Conservation (phyloP, 768 basidiomycete genomes). For the Pleurotus tuoliensis region DNA sequence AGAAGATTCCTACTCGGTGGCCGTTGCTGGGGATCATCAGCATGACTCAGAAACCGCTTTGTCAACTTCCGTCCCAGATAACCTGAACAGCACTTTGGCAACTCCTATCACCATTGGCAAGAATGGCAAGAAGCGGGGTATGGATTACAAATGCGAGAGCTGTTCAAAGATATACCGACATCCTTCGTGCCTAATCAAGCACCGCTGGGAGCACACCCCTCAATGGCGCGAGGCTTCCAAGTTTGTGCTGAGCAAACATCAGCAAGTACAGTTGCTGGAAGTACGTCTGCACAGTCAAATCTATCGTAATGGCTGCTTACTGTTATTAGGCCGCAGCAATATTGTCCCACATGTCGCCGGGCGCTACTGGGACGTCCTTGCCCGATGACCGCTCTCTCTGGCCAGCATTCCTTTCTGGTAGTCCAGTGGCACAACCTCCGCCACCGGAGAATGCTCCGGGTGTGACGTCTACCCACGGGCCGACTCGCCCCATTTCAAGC, state of each 20-base stretch:
- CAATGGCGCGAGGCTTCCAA: conserved; percentile 94
- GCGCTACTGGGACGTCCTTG: conserved; percentile 63
- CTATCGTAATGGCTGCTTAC: not conserved
- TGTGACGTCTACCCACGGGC: conserved; percentile 5
- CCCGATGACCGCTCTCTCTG: conserved; percentile 94
- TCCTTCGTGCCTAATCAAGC: conserved; percentile 93
- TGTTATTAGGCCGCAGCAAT: conserved; percentile 82
- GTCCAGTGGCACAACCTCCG: conserved; percentile 52
- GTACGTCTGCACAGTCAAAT: conserved; percentile 31
- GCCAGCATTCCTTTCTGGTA: conserved; percentile 79
- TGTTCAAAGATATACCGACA: conserved; percentile 95
- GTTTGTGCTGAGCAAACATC: conserved; percentile 90
- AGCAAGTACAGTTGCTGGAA: conserved; percentile 96
- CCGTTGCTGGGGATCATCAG: conserved; percentile 7
- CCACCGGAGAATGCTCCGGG: conserved; percentile 14
- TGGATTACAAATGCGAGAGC: conserved; percentile 88
- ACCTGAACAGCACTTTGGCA: conserved; percentile 8
- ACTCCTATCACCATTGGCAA: conserved; percentile 24
- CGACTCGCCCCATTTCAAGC: conserved; percentile 36
- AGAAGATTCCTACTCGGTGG: conserved; percentile 34
- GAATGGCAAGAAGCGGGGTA: conserved; percentile 72
- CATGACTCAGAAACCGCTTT: not conserved
- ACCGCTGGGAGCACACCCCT: conserved; percentile 96
- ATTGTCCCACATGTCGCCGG: conserved; percentile 78
- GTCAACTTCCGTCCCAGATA: conserved; percentile 10